A percentile compares a stretch with the other conserved stretches of the same genome.
Conservation (phyloP, 257 asterid species). For the Solanum raphanifolium region DNA sequence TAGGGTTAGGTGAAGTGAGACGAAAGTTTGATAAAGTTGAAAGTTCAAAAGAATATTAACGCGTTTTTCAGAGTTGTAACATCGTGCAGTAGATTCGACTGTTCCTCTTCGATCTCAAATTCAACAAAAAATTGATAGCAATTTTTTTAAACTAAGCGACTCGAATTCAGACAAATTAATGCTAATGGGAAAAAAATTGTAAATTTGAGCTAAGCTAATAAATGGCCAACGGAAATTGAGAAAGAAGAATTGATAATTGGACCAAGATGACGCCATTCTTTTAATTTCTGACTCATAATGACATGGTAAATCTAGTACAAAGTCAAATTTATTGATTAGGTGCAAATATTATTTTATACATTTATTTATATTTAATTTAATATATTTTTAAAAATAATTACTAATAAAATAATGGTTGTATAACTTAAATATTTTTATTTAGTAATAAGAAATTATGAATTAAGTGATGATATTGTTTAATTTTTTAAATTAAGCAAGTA, state of each 20-base stretch:
- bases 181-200: accelerated
- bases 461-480: neutral
- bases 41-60: neutral
- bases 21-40: neutral
- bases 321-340: neutral
- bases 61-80: neutral
- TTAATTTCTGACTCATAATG: neutral
- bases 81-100: neutral
- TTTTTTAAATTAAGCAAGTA: too few species aligned
- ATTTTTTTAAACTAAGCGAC: too few species aligned
- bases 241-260: neutral
- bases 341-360: too few species aligned
- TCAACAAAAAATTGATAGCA: too few species aligned
- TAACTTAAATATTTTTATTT: too few species aligned
- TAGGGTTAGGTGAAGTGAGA: neutral
- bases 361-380: too few species aligned
- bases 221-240: neutral
- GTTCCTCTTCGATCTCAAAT: accelerated
- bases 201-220: neutral
- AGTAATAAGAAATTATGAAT: too few species aligned
- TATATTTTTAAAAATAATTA: too few species aligned
- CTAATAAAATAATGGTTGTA: too few species aligned
- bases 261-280: neutral
- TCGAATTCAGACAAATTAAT: too few species aligned
- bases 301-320: neutral